Evolutionary conservation across 805 yeast genomes (phyloP), one percentile per base, ranked within the genome.

Genomic region (Hanseniaspora guilliermondii): DNA sequence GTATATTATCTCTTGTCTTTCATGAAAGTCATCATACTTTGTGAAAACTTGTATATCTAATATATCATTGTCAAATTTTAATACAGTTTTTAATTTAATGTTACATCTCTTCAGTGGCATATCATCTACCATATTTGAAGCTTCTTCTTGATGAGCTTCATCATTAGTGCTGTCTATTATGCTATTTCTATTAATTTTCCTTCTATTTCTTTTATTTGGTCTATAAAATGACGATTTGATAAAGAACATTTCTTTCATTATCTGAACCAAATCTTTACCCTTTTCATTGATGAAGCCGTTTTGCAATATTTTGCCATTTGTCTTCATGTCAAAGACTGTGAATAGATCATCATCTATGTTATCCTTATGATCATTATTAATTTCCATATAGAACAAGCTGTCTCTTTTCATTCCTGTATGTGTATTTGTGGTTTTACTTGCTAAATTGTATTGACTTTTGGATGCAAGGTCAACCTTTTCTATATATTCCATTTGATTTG

Each of bases 211-310:
- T 5, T 16, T 35, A 14, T 24, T 50, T 2, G 38, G 17, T 50
- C 7, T 50, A 16, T 49, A 19, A 36, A 50, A 50, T 2, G 39
- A 24, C 14, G 54, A 42, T 38, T 44, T 47, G 6, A 48, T 41
- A 36, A 46, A 44, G 37, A 54, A 39, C 53, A 53, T 46, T 21
- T 47, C 54, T 27, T 56, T 56, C 55, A 64, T 47, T 47, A 63
- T 57, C 40, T 64, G 64, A 19, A 68, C 56, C 39, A 65, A 60
- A 5, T 67, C 62, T 36, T 60, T 62, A 33, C 66, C 70, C 42
- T 62, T 66, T 16, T 63, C 60, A 7, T 61, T 60, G 7, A 62
- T 58, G 40, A 61, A 65, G 1, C 71, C 71, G 59, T 67, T 66
- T 53, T 68, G 71, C 33, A 68, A 66, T 11, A 68, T 57, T 52